phyloP scores from a whole-genome alignment of 257 asterid genomes.

The Verbascum thapsus region DNA sequence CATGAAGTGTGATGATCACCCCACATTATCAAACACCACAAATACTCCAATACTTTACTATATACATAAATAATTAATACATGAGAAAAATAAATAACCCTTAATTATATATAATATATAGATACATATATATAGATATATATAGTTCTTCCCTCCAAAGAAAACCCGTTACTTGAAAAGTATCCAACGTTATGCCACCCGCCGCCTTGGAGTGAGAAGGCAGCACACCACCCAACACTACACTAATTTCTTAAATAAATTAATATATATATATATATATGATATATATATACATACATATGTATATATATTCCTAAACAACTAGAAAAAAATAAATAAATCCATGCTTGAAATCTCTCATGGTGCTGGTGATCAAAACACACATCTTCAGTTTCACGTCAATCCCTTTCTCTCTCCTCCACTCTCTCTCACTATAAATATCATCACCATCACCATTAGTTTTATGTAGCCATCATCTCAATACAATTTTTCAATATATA shows the following conservation, averaged over 20 bases:
- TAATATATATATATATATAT: background rate
- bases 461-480: background rate
- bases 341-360: conserved; percentile 32
- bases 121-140: too few species aligned
- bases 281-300: background rate
- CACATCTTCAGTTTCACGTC: conserved; percentile 73
- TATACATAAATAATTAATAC: background rate
- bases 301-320: background rate
- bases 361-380: conserved; percentile 44
- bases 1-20: conserved; percentile 48
- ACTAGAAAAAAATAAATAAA: conserved; percentile 3
- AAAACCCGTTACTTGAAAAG: conserved; percentile 45
- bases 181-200: conserved; percentile 41
- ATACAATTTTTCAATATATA: background rate
- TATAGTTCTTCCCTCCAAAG: conserved; percentile 20
- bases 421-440: conserved; percentile 54
- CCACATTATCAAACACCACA: conserved; percentile 11
- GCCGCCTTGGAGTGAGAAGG: conserved; percentile 43
- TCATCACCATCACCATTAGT: conserved; percentile 19
- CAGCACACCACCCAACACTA: conserved; percentile 41
- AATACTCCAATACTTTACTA: background rate
- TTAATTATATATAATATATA: too few species aligned
- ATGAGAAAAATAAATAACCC: too few species aligned
- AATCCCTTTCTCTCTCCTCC: conserved; percentile 31
- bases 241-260: too few species aligned